Conservation (phyloP, 192 early-diverging fungal species). For the Entomortierella beljakovae region DNA sequence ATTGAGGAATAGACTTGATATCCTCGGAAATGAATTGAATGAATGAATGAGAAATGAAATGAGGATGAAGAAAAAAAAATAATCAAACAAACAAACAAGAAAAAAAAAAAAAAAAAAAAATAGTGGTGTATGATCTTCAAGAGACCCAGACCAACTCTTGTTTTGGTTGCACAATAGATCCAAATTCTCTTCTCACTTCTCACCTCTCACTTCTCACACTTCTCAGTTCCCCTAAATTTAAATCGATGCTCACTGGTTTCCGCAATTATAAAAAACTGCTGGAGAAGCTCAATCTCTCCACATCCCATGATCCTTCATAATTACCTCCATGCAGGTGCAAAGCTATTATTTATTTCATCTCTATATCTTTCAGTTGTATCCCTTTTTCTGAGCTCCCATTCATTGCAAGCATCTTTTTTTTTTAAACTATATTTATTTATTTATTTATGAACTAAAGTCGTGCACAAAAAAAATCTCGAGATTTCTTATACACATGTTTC, state of each 20-base stretch:
- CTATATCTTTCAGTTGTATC: background rate
- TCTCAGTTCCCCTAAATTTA: too few relatives aligned
- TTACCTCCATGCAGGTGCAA: background rate
- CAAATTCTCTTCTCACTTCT: background rate
- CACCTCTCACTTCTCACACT: too few relatives aligned
- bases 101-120: constrained; percentile 1
- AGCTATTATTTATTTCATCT: background rate
- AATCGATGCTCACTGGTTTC: too few relatives aligned
- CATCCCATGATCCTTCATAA: background rate
- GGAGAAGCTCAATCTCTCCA: background rate
- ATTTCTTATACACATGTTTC: background rate
- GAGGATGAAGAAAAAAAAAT: constrained; percentile 4
- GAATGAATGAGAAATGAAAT: background rate
- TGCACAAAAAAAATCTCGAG: background rate
- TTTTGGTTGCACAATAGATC: background rate
- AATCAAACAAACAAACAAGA: background rate
- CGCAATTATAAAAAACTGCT: too few relatives aligned
- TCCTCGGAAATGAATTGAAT: too few relatives aligned
- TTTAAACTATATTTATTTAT: background rate
- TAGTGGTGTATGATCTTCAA: too few relatives aligned
- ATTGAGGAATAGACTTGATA: background rate
- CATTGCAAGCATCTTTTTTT: background rate
- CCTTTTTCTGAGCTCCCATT: background rate
- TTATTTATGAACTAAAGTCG: background rate
- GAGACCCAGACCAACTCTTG: background rate